Base-by-base conservation (phyloP, 2,329 filamentous ascomycete genomes). In the Lojkania enalia region DNA sequence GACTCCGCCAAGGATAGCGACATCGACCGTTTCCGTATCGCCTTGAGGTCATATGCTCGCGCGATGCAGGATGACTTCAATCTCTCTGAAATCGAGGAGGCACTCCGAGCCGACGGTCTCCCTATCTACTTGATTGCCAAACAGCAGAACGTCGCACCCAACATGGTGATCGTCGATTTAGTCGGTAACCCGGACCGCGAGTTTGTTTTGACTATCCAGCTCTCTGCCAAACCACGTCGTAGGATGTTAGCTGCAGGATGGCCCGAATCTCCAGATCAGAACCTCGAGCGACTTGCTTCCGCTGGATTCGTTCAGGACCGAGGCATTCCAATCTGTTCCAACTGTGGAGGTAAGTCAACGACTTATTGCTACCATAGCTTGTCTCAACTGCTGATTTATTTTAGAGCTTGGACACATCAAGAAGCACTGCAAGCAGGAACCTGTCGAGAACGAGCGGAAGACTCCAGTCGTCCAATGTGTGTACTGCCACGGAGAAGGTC, bases 401-500 rank as follows among this genome's bases (percentile, higher is more conserved):
- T 6, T 33, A 33, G 78, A 84, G 54, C 67, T 84, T 20, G 86
- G 86, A 0, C 86, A 90, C 50, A 75, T 71, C 20, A 57, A 72
- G n/a, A 84, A 81, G 67, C 62, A 69, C 39, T 90, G 86, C 61
- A 74, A 77, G 2, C 65, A 83, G 60, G 84, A 87, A 51, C 76
- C 74, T 52, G 48, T 64, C 0, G 81, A 84, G 59, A 69, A 61
- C 18, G 62, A 67, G 33, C 52, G 2, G 70, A 77, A 30, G 58
- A 67, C 12, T 57, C 75, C 27, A 0, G 69, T 72, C 15, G 77
- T 87, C 37, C 75, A 74, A 35, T 90, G 86, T 64, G 79, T 74
- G 71, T 85, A 88, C 70, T 89, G 86, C 53, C 71, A 77, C 3
- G 75, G 77, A 29, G 69, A 75, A 19, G 85, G 85, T 7, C 86